Base-by-base conservation (phyloP, 2,329 filamentous ascomycete genomes). In the Venturiaceae sp. region DNA sequence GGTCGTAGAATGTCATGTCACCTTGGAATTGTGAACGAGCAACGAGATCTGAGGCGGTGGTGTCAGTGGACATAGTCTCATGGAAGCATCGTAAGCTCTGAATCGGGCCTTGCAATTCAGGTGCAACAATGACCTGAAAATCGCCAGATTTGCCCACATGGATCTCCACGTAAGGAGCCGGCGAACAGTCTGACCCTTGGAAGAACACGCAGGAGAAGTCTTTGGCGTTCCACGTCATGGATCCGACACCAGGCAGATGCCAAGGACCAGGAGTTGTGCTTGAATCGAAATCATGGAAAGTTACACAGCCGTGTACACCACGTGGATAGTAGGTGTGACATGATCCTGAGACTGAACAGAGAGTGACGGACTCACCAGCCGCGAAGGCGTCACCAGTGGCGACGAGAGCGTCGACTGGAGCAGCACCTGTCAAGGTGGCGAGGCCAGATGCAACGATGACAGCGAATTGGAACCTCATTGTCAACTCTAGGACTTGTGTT, bases 1-100 rank as follows among this genome's bases (percentile, higher is more conserved):
- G 47, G 32, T 56, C 58, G 46, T 61, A 61, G 60, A 62, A 58
- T 16, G 60, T 61, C 26, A 57, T 53, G 14, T 61, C 60, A 30
- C 60, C 60, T 23, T 53, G 21, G 39, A 53, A 36, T 13, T 32
- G 30, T 3, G 58, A 8, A 14, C 26, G 19, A 11, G 36, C 55
- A 16, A 23, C 32, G 9, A 16, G 47, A 32, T 11, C 30, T 47
- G 54, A n/a, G 9, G 28, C 9, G 16, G 33, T 23, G 19, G 11
- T 32, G 44, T 50, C 19, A 50, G 44, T 21, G 8, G 28, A 23
- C 5, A n/a, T 14, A 33, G 14, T 3, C 26, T 19, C 28, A 1
- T 3, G 5, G 26, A 16, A 26, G 23, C 41, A 28, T 28, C 13
- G 23, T 21, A 14, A 28, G n/a, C n/a, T n/a, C n/a, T n/a, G n/a